Base-by-base conservation (phyloP, 192 early-diverging fungal species). In the Podila epicladia region DNA sequence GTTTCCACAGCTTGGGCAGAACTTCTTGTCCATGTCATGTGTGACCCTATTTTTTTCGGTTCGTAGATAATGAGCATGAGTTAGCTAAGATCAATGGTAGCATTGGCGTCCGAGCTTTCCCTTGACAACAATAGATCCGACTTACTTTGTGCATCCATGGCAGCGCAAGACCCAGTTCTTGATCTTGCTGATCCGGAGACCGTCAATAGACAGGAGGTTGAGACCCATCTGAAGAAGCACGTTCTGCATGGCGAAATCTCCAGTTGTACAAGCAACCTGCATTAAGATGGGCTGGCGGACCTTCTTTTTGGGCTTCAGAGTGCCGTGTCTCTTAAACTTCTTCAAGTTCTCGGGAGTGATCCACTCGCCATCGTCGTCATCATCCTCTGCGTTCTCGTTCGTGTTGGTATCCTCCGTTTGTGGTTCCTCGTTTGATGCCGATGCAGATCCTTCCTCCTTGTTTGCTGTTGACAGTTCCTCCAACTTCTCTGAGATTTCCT, bases 191-290 rank as follows among this genome's bases (percentile, higher is more conserved):
- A 99, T 93, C 19, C 87, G 74, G 9, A 94, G 74, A 59, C 97
- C 97, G 73, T 98, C 96, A 13, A 93, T 83, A 6, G 93, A 93
- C 11, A 98, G 82, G 48, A 99, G 87, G 58, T 89, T 87, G 71
- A 99, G 87, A 22, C 92, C 89, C 94, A 98, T 97, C 84, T 97
- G 95, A 62, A 99, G 83, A 48, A 98, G 75, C 19, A 98, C 94
- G 83, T 99, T 99, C 87, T 98, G 95, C 94, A 98, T 96, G 31
- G 97, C 96, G 75, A 95, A 98, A 86, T 98, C 97, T 13, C 87
- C 82, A 1, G 97, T 96, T 49, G 95, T 93, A 79, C 96, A 97
- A 20, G 93, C 96, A 6, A 97, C 95, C n/a, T 87, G 74, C 69
- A 95, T 86, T 53, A 74, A 45, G n/a, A 66, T 17, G 4, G 72